Conservation (phyloP, 2,329 filamentous ascomycete species). For the Aureobasidium lini region DNA sequence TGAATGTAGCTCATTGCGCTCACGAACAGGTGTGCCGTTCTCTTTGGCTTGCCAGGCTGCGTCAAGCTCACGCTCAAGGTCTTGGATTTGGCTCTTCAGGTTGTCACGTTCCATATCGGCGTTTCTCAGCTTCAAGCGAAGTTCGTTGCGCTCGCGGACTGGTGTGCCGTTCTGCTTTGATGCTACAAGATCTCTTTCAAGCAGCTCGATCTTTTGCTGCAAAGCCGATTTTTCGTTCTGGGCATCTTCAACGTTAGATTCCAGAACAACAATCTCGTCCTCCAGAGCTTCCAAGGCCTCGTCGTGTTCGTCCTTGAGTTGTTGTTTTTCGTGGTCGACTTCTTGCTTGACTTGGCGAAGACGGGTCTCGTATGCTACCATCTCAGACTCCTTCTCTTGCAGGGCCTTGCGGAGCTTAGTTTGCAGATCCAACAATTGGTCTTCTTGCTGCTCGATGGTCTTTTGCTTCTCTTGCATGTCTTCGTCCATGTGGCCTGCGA, state of each 20-base stretch:
- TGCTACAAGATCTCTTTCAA: slow-evolving; percentile 28
- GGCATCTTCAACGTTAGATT: slow-evolving; percentile 36
- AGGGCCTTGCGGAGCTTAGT: slow-evolving; percentile 15
- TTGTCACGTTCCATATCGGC: slow-evolving; percentile 26
- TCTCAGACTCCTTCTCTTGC: slow-evolving; percentile 15
- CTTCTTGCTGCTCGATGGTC: slow-evolving; percentile 14
- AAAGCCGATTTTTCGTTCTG: slow-evolving; percentile 48
- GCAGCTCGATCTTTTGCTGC: slow-evolving; percentile 47
- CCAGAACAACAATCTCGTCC: slow-evolving; percentile 46
- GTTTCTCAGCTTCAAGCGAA: slow-evolving; percentile 25
- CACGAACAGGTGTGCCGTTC: slow-evolving; percentile 24
- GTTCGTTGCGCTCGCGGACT: slow-evolving; percentile 28
- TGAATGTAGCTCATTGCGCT: slow-evolving; percentile 27
- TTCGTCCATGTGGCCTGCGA: slow-evolving; percentile 14
- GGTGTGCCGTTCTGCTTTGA: slow-evolving; percentile 33
- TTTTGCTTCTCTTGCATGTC: slow-evolving; percentile 14
- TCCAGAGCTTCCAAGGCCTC: slow-evolving; percentile 43
- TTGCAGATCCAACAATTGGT: slow-evolving; percentile 15
- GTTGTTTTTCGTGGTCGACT: slow-evolving; percentile 23
- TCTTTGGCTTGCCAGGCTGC: slow-evolving; percentile 22
- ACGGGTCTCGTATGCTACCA: neutral
- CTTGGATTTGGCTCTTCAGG: slow-evolving; percentile 27
- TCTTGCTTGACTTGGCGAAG: neutral
- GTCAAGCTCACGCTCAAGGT: slow-evolving; percentile 30
- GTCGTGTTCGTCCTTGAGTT: slow-evolving; percentile 33